These are phyloP conservation scores for Xylariaceae sp. DNA, from an alignment of 2,329 filamentous ascomycete species.

Conservation along the genomic window DNA sequence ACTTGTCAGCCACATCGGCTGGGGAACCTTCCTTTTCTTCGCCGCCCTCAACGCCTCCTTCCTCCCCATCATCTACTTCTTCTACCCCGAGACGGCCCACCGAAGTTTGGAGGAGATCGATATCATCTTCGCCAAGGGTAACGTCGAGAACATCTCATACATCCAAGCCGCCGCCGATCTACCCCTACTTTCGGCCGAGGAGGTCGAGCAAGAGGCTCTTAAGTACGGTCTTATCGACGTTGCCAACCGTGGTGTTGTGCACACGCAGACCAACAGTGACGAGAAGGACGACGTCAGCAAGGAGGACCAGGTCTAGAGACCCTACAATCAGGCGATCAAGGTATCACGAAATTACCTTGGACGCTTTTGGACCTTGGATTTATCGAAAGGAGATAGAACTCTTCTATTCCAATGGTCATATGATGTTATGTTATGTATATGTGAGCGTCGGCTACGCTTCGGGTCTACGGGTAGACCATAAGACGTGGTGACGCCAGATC, in stretches of 20 bases:
- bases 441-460: not conserved
- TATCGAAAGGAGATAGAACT: too few species aligned
- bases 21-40: slow-evolving; percentile 49
- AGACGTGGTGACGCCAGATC: not conserved
- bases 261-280: not conserved
- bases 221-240: slow-evolving; percentile 31
- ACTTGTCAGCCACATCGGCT: slow-evolving; percentile 54
- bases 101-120: slow-evolving; percentile 53
- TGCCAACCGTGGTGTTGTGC: slow-evolving; percentile 20
- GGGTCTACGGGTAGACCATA: not conserved
- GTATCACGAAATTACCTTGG: not conserved
- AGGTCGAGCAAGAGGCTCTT: slow-evolving; percentile 47
- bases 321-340: not conserved
- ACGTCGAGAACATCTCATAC: slow-evolving; percentile 54
- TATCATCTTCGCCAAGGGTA: slow-evolving; percentile 55
- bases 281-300: slow-evolving; percentile 15
- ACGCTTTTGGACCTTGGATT: not conserved
- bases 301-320: slow-evolving; percentile 4
- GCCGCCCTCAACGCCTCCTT: slow-evolving; percentile 34
- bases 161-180: slow-evolving; percentile 53
- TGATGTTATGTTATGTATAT: not conserved
- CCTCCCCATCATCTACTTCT: slow-evolving; percentile 41
- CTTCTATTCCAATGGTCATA: too few species aligned
- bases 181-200: slow-evolving; percentile 45
- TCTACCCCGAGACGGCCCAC: slow-evolving; percentile 48